phyloP scores from a whole-genome alignment of 2,329 filamentous ascomycete genomes.

The Teratosphaeria viscida region DNA sequence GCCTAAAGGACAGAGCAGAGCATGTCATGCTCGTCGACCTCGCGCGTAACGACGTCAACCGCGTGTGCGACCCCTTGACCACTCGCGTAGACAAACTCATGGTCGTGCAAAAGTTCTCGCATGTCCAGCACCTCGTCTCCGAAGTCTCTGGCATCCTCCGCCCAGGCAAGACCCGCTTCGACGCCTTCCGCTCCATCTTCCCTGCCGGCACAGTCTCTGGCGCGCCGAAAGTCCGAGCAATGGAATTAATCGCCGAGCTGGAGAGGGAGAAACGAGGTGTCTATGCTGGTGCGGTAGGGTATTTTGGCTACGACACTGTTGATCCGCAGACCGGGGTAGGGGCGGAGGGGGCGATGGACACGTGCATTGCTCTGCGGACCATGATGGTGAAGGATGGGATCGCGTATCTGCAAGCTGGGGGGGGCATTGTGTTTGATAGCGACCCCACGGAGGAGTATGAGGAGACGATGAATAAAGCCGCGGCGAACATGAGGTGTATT shows the following conservation, averaged over 20 bases:
- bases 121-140: slow-evolving; percentile 93
- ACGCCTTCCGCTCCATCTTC: slow-evolving; percentile 90
- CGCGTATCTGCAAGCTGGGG: slow-evolving; percentile 80
- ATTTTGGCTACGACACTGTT: slow-evolving; percentile 79
- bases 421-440: slow-evolving; percentile 89
- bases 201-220: slow-evolving; percentile 92
- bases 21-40: slow-evolving; percentile 98
- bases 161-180: slow-evolving; percentile 75
- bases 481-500: slow-evolving; percentile 82
- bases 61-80: slow-evolving; percentile 80
- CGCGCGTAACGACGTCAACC: slow-evolving; percentile 91
- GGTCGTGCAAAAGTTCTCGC: slow-evolving; percentile 88
- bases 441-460: slow-evolving; percentile 86
- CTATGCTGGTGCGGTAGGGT: slow-evolving; percentile 92
- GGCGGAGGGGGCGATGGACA: slow-evolving; percentile 83
- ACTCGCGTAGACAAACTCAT: slow-evolving; percentile 89
- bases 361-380: slow-evolving; percentile 70
- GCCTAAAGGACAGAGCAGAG: slow-evolving; percentile 83
- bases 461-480: slow-evolving; percentile 94
- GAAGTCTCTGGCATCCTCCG: slow-evolving; percentile 89
- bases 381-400: slow-evolving; percentile 90
- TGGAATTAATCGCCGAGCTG: slow-evolving; percentile 92
- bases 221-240: slow-evolving; percentile 89
- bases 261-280: slow-evolving; percentile 90
- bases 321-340: slow-evolving; percentile 44